Base-by-base conservation (phyloP, 805 yeast species). In the Candida khao-thaluensis region DNA sequence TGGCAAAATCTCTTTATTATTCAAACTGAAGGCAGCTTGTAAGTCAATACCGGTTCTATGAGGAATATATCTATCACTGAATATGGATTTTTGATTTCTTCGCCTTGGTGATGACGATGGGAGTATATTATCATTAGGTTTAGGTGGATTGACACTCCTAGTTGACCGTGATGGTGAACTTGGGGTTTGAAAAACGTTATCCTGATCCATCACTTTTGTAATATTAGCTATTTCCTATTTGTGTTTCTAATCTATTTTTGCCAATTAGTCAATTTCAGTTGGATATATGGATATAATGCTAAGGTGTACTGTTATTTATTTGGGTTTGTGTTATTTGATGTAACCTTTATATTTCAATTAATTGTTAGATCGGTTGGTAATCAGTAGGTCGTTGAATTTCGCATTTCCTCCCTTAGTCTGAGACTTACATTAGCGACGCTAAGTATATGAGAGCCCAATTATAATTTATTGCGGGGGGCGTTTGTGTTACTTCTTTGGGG, bases 41-140 rank as follows among this genome's bases (percentile, higher is more conserved):
- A 91, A 66, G 52, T 88, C 95, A 17, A 88, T 76, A 1, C 95
- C 96, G 1, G 86, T 81, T 35, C 99, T 65, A 44, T 77, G 80
- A 4, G 99, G 99, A 18, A 93, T 86, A 59, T 80, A 88, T 40
- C 98, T 68, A 60, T 90, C 99, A 46, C 85, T 81, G 61, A 84
- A 85, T 1, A 77, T 68, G 2, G 76, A 60, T 36, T 64, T 59
- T 18, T 60, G 61, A 40, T 72, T 72, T 42, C 81, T 59, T 53
- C 80, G 59, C 18, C 79, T 71, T 1, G 80, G 77, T 2, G 71
- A 57, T 10, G 56, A 38, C 8, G 74, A 61, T 16, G 66, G 50
- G 36, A 54, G 30, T 22, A 53, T 33, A 18, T 47, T 50, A 8
- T 63, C 69, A 34, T 57, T 57, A 2, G 64, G 54, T 35, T 53